Percentiles rank a stretch among this genome's conserved stretches.
phyloP scores from a whole-genome alignment of 1,139 yeast species.

The Candida anutae region DNA sequence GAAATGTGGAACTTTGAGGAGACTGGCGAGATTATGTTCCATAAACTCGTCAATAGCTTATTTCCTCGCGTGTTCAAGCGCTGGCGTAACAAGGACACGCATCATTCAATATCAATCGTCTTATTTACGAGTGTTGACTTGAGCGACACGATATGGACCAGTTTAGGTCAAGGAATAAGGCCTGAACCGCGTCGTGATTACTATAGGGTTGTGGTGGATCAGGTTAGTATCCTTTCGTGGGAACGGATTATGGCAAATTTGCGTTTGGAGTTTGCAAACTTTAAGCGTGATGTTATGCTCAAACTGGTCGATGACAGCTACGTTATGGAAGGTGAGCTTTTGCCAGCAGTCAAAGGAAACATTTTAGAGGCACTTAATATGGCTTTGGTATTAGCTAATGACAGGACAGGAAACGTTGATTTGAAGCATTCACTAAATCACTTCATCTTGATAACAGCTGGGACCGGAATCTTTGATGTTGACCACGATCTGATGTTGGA shows the following conservation, averaged over 20 bases:
- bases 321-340: constrained; percentile 47
- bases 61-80: constrained; percentile 83
- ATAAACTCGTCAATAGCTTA: constrained; percentile 81
- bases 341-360: constrained; percentile 88
- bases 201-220: constrained; percentile 92
- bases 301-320: constrained; percentile 31
- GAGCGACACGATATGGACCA: constrained; percentile 48
- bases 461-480: constrained; percentile 89
- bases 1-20: constrained; percentile 99
- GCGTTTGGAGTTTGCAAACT: constrained; percentile 76
- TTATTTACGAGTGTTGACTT: constrained; percentile 76
- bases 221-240: constrained; percentile 84
- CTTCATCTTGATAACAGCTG: constrained; percentile 81
- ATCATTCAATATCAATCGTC: constrained; percentile 86
- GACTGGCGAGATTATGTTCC: constrained; percentile 89
- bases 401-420: constrained; percentile 80
- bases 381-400: constrained; percentile 71
- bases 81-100: constrained; percentile 83
- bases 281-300: constrained; percentile 63
- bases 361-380: constrained; percentile 79
- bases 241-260: constrained; percentile 83
- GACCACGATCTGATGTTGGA: constrained; percentile 69
- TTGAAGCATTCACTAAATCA: constrained; percentile 81
- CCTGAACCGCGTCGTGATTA: constrained; percentile 66
- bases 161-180: constrained; percentile 64